A percentile compares a stretch with the other conserved stretches of the same genome.
phyloP scores from a whole-genome alignment of 345 rosid genomes.

The Carallia brachiata region DNA sequence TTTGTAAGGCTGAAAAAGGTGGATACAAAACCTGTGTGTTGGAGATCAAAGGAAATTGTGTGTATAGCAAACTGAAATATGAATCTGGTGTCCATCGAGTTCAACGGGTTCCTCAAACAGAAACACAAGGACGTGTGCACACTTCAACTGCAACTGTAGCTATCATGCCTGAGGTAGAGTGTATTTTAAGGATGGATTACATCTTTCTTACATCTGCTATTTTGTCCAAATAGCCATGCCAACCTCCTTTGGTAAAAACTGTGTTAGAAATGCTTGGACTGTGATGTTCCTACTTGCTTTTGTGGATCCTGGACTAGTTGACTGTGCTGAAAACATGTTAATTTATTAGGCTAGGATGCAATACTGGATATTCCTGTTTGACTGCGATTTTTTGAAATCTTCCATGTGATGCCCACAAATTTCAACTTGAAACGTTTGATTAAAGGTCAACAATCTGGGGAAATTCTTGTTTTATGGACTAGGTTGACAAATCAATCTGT shows the following conservation, averaged over 20 bases:
- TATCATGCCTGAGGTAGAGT: conserved; percentile 90
- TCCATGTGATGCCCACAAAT: background rate
- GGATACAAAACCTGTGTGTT: conserved; percentile 93
- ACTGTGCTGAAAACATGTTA: background rate
- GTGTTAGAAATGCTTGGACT: background rate
- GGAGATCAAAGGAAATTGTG: conserved; percentile 83
- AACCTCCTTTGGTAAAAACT: background rate
- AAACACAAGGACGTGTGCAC: conserved; percentile 91
- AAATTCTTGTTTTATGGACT: background rate
- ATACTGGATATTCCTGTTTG: background rate
- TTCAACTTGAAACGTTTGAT: conserved; percentile 4
- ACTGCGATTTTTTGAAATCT: background rate
- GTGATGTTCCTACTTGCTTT: background rate
- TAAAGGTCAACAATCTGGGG: background rate
- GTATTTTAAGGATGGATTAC: background rate
- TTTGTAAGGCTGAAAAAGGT: conserved; percentile 79
- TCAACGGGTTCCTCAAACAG: conserved; percentile 97
- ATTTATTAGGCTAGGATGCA: too few relatives aligned
- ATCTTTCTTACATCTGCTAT: conserved; percentile 2
- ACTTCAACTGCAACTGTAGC: conserved; percentile 98
- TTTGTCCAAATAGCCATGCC: background rate
- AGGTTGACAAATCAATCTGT: background rate
- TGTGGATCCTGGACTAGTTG: conserved; percentile 4
- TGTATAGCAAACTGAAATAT: conserved; percentile 88
- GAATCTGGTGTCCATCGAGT: conserved; percentile 97